These are phyloP conservation scores for Yarrowia deformans DNA, from an alignment of 805 yeast genomes.

Conservation along the genomic window DNA sequence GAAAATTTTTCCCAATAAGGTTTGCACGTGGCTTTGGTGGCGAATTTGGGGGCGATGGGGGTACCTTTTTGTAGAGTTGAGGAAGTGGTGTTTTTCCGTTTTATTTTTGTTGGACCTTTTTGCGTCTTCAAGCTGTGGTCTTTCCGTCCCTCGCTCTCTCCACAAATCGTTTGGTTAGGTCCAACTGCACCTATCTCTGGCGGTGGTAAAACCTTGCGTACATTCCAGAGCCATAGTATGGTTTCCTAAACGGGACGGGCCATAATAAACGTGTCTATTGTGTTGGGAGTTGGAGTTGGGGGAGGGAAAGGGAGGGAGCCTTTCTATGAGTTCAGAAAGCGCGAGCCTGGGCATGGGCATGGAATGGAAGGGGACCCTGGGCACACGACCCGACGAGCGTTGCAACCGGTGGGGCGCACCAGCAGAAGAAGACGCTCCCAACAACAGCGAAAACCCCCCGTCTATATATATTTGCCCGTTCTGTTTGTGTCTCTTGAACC, in stretches of 20 bases:
- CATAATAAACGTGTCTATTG: slow-evolving; percentile 24
- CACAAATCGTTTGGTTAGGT: not conserved
- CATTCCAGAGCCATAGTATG: slow-evolving; percentile 30
- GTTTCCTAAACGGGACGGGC: slow-evolving; percentile 23
- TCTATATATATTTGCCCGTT: not conserved
- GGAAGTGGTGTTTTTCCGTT: not conserved
- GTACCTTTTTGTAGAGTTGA: too few relatives aligned
- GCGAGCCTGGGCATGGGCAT: too few relatives aligned
- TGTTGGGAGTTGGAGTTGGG: not conserved
- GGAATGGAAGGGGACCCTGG: too few relatives aligned
- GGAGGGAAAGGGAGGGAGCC: too few relatives aligned
- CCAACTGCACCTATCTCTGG: not conserved
- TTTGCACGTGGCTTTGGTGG: slow-evolving; percentile 24
- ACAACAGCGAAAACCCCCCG: not conserved
- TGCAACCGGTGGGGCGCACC: not conserved
- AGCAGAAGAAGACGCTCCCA: not conserved
- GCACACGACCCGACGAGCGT: too few relatives aligned
- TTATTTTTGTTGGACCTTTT: too few relatives aligned
- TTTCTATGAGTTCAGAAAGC: too few relatives aligned
- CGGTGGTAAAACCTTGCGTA: not conserved
- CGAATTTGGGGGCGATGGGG: not conserved
- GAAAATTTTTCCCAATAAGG: slow-evolving; percentile 36
- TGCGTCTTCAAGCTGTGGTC: too few relatives aligned
- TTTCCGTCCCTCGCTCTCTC: too few relatives aligned
- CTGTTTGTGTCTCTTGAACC: not conserved